Evolutionary conservation across 2,329 filamentous ascomycete genomes (phyloP).

Genomic region (Exophiala dermatitidis): DNA sequence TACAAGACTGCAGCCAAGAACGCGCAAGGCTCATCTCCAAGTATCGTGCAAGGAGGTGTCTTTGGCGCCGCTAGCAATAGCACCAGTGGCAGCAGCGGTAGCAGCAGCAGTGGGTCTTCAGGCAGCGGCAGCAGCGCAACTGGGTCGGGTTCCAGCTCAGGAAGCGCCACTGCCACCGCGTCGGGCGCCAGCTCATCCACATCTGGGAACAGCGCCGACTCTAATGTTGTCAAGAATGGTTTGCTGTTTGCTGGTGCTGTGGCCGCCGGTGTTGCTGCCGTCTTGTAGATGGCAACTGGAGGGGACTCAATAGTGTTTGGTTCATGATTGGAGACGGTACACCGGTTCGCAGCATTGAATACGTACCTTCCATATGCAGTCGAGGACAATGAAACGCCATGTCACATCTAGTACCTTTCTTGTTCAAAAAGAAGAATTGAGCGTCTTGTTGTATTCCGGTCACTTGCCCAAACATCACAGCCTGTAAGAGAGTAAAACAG

Average conservation of each 20-base stretch:
- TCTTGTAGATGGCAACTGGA: conserved; percentile 2
- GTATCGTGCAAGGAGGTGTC: conserved; percentile 18
- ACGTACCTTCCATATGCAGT: too few species aligned
- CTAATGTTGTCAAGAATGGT: conserved; percentile 9
- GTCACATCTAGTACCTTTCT: too few species aligned
- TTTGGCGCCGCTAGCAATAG: conserved; percentile 13
- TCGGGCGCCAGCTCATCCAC: conserved; percentile 3
- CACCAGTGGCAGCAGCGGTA: not conserved
- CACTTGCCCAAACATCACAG: too few species aligned
- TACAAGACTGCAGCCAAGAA: conserved; percentile 22
- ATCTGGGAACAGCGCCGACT: conserved; percentile 9
- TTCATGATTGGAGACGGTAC: not conserved
- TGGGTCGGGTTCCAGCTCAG: not conserved
- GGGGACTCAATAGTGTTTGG: not conserved
- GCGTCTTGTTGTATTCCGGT: too few species aligned
- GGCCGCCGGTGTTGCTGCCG: conserved; percentile 16
- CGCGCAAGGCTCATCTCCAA: conserved; percentile 10
- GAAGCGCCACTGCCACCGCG: conserved; percentile 1
- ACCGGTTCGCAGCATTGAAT: not conserved
- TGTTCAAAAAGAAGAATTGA: too few species aligned
- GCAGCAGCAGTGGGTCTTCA: not conserved
- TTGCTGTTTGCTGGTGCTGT: conserved; percentile 16
- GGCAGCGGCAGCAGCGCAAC: conserved; percentile 2
- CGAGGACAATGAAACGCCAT: too few species aligned
- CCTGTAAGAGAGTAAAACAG: too few species aligned